phyloP scores from a whole-genome alignment of 257 asterid genomes.

The Gentiana dahurica region DNA sequence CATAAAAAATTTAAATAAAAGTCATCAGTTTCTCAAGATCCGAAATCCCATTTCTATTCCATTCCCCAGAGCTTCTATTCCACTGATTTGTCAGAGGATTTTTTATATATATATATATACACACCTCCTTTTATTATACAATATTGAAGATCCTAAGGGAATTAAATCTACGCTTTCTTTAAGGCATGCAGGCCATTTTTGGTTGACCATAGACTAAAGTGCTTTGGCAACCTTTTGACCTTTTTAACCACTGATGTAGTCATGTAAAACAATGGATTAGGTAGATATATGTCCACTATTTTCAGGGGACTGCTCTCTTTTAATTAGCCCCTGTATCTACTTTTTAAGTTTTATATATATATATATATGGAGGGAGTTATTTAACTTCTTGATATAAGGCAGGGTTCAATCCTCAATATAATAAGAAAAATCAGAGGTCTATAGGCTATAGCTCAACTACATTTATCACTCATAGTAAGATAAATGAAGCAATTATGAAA shows the following conservation, averaged over 20 bases:
- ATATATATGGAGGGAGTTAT: too few species aligned
- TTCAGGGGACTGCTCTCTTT: neutral
- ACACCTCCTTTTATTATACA: too few species aligned
- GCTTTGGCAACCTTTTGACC: neutral
- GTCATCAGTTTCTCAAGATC: slow-evolving; percentile 70
- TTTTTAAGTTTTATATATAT: too few species aligned
- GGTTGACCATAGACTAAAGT: slow-evolving; percentile 2
- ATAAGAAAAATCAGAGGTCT: too few species aligned
- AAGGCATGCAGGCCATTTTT: too few species aligned
- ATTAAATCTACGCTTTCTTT: neutral
- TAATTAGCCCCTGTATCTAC: too few species aligned
- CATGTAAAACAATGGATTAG: slow-evolving; percentile 4
- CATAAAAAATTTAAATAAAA: too few species aligned
- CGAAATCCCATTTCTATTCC: slow-evolving; percentile 83
- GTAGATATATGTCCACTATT: slow-evolving; percentile 1
- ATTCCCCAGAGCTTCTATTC: slow-evolving; percentile 86
- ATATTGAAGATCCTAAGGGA: slow-evolving; percentile 7
- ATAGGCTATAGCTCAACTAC: too few species aligned
- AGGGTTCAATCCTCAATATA: too few species aligned
- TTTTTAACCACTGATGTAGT: slow-evolving; percentile 5
- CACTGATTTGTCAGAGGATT: slow-evolving; percentile 84
- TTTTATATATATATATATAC: neutral
- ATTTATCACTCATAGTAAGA: too few species aligned
- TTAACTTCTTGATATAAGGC: too few species aligned
- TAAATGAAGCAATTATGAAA: too few species aligned